These are phyloP conservation scores for Colletotrichum eleusines DNA, from an alignment of 2,329 filamentous ascomycete genomes.

Conservation along the genomic window DNA sequence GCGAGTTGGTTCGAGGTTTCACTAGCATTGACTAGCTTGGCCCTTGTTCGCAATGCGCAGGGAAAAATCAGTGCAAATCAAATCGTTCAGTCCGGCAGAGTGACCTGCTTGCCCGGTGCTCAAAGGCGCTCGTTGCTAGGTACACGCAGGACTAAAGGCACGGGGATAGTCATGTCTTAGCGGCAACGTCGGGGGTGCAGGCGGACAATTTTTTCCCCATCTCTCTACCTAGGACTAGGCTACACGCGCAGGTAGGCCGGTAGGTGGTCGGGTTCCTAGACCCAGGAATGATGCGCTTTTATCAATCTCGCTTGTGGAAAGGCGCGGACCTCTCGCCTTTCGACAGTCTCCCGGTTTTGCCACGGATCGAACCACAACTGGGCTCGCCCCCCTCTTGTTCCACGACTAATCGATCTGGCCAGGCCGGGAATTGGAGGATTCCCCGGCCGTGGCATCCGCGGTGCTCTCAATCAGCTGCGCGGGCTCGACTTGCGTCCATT, in stretches of 20 bases:
- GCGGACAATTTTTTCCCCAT: constrained; percentile 30
- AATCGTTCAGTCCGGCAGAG: background rate
- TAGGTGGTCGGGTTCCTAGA: constrained; percentile 6
- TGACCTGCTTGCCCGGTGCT: constrained; percentile 4
- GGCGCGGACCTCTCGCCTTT: constrained; percentile 40
- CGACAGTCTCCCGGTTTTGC: constrained; percentile 41
- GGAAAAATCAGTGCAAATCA: constrained; percentile 11
- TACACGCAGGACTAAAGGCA: constrained; percentile 15
- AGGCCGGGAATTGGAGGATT: background rate
- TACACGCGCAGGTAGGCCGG: background rate
- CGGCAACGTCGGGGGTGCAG: constrained; percentile 30
- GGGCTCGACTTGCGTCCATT: background rate
- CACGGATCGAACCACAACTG: constrained; percentile 40
- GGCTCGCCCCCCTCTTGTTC: constrained; percentile 1
- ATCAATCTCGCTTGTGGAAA: constrained; percentile 42
- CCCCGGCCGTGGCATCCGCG: background rate
- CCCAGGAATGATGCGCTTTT: constrained; percentile 41
- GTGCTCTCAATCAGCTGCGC: background rate
- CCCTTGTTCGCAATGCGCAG: constrained; percentile 35
- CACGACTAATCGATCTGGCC: background rate
- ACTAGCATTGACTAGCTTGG: constrained; percentile 38
- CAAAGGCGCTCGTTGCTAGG: background rate
- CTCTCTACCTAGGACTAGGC: background rate
- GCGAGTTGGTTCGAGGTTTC: constrained; percentile 41
- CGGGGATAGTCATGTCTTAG: constrained; percentile 32